Evolutionary conservation across 2,329 filamentous ascomycete genomes (phyloP).

Genomic region (Stachybotrys elegans): DNA sequence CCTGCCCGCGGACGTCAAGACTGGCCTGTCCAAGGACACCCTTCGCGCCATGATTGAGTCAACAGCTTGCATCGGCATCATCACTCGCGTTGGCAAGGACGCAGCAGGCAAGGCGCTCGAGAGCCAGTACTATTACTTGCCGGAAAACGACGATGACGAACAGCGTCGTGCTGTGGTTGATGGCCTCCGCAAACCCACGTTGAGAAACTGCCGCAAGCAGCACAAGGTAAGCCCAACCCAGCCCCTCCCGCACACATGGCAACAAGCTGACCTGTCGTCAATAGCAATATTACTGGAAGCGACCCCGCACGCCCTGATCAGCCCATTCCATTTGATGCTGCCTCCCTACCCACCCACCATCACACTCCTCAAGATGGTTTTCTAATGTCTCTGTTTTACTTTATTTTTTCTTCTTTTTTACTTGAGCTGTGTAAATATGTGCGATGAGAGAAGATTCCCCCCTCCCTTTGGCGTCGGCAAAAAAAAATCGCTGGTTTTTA

Average conservation of each 20-base stretch:
- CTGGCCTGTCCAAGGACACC: slow-evolving; percentile 53
- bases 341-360: too few relatives aligned
- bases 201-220: slow-evolving; percentile 87
- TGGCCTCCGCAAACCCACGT: slow-evolving; percentile 79
- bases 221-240: slow-evolving; percentile 83
- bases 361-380: too few relatives aligned
- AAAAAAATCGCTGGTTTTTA: too few relatives aligned
- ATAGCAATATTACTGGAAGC: slow-evolving; percentile 68
- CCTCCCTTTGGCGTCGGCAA: too few relatives aligned
- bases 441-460: too few relatives aligned
- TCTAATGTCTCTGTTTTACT: too few relatives aligned
- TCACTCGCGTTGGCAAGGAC: slow-evolving; percentile 87
- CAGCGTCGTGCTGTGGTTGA: slow-evolving; percentile 78
- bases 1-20: slow-evolving; percentile 64
- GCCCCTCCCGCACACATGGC: slow-evolving; percentile 4
- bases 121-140: slow-evolving; percentile 95
- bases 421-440: too few relatives aligned
- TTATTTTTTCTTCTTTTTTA: too few relatives aligned
- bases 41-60: slow-evolving; percentile 69
- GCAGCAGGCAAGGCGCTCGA: slow-evolving; percentile 90
- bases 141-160: slow-evolving; percentile 77
- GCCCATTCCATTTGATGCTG: too few relatives aligned
- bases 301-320: slow-evolving; percentile 51
- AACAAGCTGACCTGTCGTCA: slow-evolving; percentile 11
- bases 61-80: slow-evolving; percentile 79